Base-by-base conservation (phyloP, 1,284 basidiomycete species). In the Apiotrichum domesticum region DNA sequence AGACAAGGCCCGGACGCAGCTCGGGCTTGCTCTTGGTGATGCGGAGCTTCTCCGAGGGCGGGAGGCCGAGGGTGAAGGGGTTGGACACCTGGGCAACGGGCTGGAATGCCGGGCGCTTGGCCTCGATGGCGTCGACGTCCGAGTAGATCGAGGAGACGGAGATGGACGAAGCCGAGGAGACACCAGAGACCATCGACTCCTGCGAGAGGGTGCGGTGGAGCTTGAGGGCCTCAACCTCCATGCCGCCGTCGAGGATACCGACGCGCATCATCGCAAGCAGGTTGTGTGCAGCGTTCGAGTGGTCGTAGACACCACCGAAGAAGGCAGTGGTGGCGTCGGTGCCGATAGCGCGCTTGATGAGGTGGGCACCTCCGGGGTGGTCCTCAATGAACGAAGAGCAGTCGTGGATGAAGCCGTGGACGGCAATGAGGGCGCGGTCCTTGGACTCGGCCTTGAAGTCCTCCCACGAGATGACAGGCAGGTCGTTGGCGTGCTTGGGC, bases 241-340 rank as follows among this genome's bases (percentile, higher is more conserved):
- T 79, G 51, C 90, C 91, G 52, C 89, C 90, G 56, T 86, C 84
- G 49, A 95, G 79, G 51, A 89, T 81, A 64, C 90, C 91, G 43
- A 95, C 91, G 54, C 91, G 87, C 80, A 90, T 90, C 88, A 92
- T 92, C 2, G 87, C 86, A 44, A 91, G 82, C 52, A 89, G 70
- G 70, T 76, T 68, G 77, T 91, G 88, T 3, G 91, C 91, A 42
- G 89, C 90, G 70, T 94, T 93, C 32, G 88, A 92, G 73, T 95
- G 91, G 63, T 94, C 89, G 72, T 94, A 93, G 2, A 93, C 87
- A 66, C 91, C 92, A 58, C 92, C 92, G 69, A 92, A 93, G 82
- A 96, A 95, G 3, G 91, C 90, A 0, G 88, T 87, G 0, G 91
- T 91, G 3, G 88, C 91, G 68, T 95, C 91, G 67, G 85, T 86